Percentiles rank a stretch among this genome's conserved stretches.
Evolutionary conservation across 495 filamentous ascomycete species (phyloP).

Genomic region (Daldinia bambusicola): DNA sequence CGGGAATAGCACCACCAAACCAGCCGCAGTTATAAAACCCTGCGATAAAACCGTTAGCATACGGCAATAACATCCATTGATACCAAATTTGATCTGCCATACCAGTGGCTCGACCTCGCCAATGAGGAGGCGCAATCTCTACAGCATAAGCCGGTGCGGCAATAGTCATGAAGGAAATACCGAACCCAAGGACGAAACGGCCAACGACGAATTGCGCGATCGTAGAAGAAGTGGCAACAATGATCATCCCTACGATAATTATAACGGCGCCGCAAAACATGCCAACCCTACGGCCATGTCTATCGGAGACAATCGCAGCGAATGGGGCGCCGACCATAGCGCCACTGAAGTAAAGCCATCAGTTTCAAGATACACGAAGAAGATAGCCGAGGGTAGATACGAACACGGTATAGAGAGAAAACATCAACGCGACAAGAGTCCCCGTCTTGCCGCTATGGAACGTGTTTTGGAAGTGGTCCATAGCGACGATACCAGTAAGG

Average conservation of each 20-base stretch:
- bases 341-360: slow-evolving; percentile 46
- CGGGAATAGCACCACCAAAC: slow-evolving; percentile 62
- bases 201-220: slow-evolving; percentile 60
- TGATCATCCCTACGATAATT: slow-evolving; percentile 62
- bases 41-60: slow-evolving; percentile 20
- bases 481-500: slow-evolving; percentile 57
- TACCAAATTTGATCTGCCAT: slow-evolving; percentile 1
- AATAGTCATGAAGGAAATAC: slow-evolving; percentile 61
- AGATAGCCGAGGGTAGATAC: slow-evolving; percentile 23
- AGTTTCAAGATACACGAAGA: background rate
- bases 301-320: slow-evolving; percentile 58
- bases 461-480: slow-evolving; percentile 52
- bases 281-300: slow-evolving; percentile 53
- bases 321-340: slow-evolving; percentile 59
- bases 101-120: slow-evolving; percentile 60
- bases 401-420: slow-evolving; percentile 61
- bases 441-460: slow-evolving; percentile 54
- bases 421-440: slow-evolving; percentile 53
- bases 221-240: slow-evolving; percentile 51
- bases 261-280: slow-evolving; percentile 63
- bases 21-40: slow-evolving; percentile 65
- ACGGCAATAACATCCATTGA: background rate
- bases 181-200: slow-evolving; percentile 64
- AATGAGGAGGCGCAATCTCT: slow-evolving; percentile 61
- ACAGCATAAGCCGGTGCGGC: slow-evolving; percentile 59